These are phyloP conservation scores for Rhizophagus prolifer DNA, from an alignment of 192 early-diverging fungal genomes.

Conservation along the genomic window DNA sequence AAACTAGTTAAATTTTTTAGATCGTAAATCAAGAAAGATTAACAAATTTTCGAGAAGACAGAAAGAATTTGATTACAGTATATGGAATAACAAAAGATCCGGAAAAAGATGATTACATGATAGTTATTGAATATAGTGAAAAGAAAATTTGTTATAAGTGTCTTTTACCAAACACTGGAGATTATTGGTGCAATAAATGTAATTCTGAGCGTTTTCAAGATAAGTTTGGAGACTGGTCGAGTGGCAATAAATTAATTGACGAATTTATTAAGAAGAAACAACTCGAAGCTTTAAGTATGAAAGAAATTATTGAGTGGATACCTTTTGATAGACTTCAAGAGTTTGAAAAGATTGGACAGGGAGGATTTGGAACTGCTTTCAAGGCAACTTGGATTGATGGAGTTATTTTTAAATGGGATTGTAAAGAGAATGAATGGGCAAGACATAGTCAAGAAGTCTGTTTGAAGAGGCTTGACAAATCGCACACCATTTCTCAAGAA, in stretches of 20 bases:
- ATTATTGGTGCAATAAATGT: no score
- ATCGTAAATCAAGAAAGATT: background rate
- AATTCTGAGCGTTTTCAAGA: background rate
- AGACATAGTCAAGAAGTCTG: background rate
- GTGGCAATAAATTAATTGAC: background rate
- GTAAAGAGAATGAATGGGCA: background rate
- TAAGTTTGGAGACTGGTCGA: background rate
- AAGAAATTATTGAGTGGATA: background rate
- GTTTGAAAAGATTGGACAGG: background rate
- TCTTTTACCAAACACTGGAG: no score
- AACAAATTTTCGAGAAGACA: background rate
- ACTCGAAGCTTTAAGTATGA: background rate
- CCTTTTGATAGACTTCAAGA: background rate
- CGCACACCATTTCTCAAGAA: background rate
- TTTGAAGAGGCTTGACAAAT: background rate
- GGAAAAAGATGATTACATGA: constrained; percentile 38
- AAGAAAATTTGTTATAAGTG: no score
- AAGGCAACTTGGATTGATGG: background rate
- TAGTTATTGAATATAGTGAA: constrained; percentile 36
- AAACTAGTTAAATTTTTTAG: background rate
- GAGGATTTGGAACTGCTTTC: constrained; percentile 6
- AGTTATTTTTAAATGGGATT: background rate
- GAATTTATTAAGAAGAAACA: background rate
- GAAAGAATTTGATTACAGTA: background rate
- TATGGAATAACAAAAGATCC: constrained; percentile 41